Evolutionary conservation across 2,329 filamentous ascomycete species (phyloP).

Genomic region (Aphanoascus verrucosus): DNA sequence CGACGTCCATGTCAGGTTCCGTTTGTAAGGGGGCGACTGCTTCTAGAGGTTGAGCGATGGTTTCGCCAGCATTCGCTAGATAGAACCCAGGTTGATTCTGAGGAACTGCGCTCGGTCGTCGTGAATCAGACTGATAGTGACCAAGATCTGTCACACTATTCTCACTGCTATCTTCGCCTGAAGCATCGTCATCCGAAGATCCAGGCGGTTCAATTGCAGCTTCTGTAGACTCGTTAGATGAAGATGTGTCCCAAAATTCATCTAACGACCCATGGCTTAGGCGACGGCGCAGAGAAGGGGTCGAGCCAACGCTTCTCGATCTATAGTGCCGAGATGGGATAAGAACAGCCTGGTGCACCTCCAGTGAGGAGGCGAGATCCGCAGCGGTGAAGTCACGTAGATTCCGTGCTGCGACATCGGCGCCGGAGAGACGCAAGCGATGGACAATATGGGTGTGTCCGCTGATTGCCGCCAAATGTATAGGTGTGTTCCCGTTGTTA

Average conservation of each 20-base stretch:
- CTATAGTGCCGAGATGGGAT: constrained; percentile 52
- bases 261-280: constrained; percentile 54
- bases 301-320: constrained; percentile 53
- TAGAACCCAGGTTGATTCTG: constrained; percentile 21
- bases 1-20: constrained; percentile 20
- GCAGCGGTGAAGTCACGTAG: constrained; percentile 59
- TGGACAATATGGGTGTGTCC: constrained; percentile 65
- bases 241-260: constrained; percentile 54
- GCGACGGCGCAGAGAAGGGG: constrained; percentile 38
- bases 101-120: constrained; percentile 29
- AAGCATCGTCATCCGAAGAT: constrained; percentile 24
- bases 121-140: constrained; percentile 25
- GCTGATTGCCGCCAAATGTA: constrained; percentile 71
- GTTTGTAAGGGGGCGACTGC: constrained; percentile 21
- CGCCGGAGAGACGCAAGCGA: constrained; percentile 61
- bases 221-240: constrained; percentile 36
- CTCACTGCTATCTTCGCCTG: constrained; percentile 22
- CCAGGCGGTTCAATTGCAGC: constrained; percentile 29
- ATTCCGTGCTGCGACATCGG: constrained; percentile 59
- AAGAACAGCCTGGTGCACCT: constrained; percentile 54
- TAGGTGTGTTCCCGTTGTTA: constrained; percentile 66
- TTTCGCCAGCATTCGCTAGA: constrained; percentile 16
- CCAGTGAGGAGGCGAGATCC: constrained; percentile 57
- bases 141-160: constrained; percentile 17
- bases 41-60: constrained; percentile 15